These are phyloP conservation scores for Panaeolus papilionaceus DNA, from an alignment of 768 basidiomycete species.

Conservation along the genomic window DNA sequence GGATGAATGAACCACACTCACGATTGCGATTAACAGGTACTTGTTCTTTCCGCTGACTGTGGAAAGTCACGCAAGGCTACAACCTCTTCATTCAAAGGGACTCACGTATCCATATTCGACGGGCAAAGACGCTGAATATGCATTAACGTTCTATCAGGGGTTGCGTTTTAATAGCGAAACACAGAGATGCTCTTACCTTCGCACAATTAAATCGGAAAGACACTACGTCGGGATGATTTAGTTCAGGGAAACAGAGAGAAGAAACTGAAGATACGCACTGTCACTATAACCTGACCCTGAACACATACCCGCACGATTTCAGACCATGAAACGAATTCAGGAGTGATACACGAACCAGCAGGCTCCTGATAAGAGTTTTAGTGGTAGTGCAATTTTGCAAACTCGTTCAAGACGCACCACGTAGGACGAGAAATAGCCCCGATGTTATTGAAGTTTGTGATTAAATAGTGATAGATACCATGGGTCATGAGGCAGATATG, in stretches of 20 bases:
- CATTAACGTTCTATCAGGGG: not conserved
- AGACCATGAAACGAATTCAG: constrained; percentile 7
- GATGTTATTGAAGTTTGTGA: constrained; percentile 24
- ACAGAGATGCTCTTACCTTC: constrained; percentile 23
- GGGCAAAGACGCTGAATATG: constrained; percentile 28
- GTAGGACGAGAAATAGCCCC: constrained; percentile 26
- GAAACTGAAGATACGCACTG: constrained; percentile 20
- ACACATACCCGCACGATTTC: not conserved
- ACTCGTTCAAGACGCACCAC: constrained; percentile 20
- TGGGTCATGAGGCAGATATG: constrained; percentile 32
- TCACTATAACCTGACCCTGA: constrained; percentile 31
- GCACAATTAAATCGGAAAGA: constrained; percentile 30
- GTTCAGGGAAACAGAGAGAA: not conserved
- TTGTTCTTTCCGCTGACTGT: constrained; percentile 29
- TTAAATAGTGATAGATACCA: constrained; percentile 30
- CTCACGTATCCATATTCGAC: constrained; percentile 32
- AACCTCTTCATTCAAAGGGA: not conserved
- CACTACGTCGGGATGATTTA: constrained; percentile 18
- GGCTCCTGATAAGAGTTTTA: constrained; percentile 22
- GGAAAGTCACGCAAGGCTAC: not conserved
- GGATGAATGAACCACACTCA: constrained; percentile 9
- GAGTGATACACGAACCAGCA: constrained; percentile 23
- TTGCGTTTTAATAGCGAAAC: not conserved
- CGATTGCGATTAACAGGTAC: constrained; percentile 23
- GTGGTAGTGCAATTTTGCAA: not conserved